Base-by-base conservation (phyloP, 345 rosid genomes). In the Lagerstroemia speciosa region DNA sequence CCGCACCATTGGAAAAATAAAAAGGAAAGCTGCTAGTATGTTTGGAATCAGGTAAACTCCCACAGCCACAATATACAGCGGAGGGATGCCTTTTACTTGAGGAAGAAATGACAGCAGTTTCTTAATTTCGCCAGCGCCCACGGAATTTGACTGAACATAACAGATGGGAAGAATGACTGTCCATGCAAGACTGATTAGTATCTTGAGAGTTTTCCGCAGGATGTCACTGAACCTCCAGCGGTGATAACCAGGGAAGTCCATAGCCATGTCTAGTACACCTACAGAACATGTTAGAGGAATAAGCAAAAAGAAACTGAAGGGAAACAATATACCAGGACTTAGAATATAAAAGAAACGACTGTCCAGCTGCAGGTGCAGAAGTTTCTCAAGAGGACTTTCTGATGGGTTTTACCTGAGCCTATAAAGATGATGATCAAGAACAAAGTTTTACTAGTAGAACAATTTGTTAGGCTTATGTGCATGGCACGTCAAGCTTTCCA, bases 241-340 rank as follows among this genome's bases (percentile, higher is more conserved):
- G 70, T 91, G 96, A 77, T 76, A 94, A 73, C 97, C 97, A 33
- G 99, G 99, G 77, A 94, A 91, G 79, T 94, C 91, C 80, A 94
- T 77, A 80, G 81, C 67, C 73, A 94, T 82, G 78, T 94, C 99
- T 86, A 94, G 75, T 62, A 91, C 60, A 83, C 99, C 97, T 94
- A 74, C 62, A 70, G 73, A 38, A 72, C 53, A 71, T 62, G 29
- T 12, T 12, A 66, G 52, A 61, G 40, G 19, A 37, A 26, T 16
- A 65, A 16, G n/a, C 12, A 30, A 55, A 53, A 64, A 36, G 64
- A 57, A 34, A n/a, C 26, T 36, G 24, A 64, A 15, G 2, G 50
- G 32, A 64, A 37, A 38, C 11, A 64, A 17, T 26, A 58, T 27
- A 30, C 29, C 63, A 29, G 17, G 34, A 53, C 60, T n/a, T 53